Evolutionary conservation across 2,329 filamentous ascomycete species (phyloP), one percentile per base, ranked within the genome.

Genomic region (Alternaria gaisen): DNA sequence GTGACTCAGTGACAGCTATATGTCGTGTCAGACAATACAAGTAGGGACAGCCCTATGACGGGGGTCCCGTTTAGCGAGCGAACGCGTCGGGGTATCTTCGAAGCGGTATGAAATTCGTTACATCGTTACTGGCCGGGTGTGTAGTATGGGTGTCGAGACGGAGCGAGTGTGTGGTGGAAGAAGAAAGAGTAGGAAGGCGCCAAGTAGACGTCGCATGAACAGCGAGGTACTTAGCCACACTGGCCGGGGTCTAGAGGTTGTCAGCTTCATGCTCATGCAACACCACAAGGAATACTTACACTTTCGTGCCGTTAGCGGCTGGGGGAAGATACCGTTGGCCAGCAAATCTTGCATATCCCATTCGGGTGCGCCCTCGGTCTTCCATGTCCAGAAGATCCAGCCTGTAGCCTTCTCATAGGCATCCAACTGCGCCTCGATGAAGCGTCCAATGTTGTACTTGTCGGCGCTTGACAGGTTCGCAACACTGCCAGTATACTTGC

Each of bases 381-480:
- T 83, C 82, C 82, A 83, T 5, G 79, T 82, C 82, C 82, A 84
- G 72, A 82, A 83, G 66, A 83, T 81, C 82, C 82, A 84, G 1
- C 82, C 82, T 3, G 65, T 74, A 5, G 80, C 81, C 75, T 81
- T 81, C 73, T 84, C 82, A 56, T 77, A 84, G 1, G 79, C 82
- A 38, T 81, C 78, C 4, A 84, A 78, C 66, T 84, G 82, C 9
- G 82, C 81, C 64, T 80, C 78, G 66, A 83, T 83, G 67, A 80
- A 83, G 30, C 73, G 72, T 20, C 77, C 72, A 54, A 83, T 77
- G 71, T 83, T 80, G 54, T 70, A 67, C 70, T 80, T 80, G 70
- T 83, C 80, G 18, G 72, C 79, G 7, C 69, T 61, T 16, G 79
- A 78, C 41, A 84, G 69, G 4, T 70, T 78, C 7, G 74, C 76